A percentile compares a stretch with the other conserved stretches of the same genome.
Conservation (phyloP, 106 monocot genomes). For the Dioscorea dumetorum region DNA sequence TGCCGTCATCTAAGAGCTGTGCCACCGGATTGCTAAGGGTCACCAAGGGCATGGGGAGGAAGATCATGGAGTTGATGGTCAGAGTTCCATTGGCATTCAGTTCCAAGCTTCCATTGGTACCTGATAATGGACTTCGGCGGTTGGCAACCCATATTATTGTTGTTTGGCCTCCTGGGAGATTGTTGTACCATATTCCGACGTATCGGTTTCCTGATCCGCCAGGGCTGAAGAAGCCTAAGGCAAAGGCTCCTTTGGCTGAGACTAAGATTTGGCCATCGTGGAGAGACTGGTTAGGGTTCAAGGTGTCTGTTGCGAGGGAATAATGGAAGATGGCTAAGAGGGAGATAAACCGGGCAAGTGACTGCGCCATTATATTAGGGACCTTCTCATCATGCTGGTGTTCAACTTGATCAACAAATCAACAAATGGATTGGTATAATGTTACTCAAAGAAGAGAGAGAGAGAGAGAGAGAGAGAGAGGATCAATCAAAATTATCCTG, state of each 20-base stretch:
- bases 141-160: conserved; percentile 44
- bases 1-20: conserved; percentile 18
- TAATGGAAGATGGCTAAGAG: not conserved
- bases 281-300: not conserved
- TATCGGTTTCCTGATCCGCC: conserved; percentile 11
- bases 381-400: too few relatives aligned
- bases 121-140: conserved; percentile 16
- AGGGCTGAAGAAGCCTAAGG: conserved; percentile 27
- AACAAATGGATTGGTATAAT: too few relatives aligned
- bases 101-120: conserved; percentile 1
- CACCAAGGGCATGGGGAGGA: conserved; percentile 2
- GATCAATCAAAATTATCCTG: too few relatives aligned
- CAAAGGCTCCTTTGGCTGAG: conserved; percentile 12
- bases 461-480: too few relatives aligned
- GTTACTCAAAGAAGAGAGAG: too few relatives aligned
- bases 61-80: conserved; percentile 1
- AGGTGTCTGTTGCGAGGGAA: not conserved
- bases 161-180: not conserved
- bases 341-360: not conserved
- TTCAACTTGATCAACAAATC: too few relatives aligned
- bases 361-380: too few relatives aligned
- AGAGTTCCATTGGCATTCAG: not conserved
- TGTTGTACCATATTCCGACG: conserved; percentile 34
- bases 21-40: conserved; percentile 1
- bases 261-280: conserved; percentile 15